A percentile compares a stretch with the other conserved stretches of the same genome.
Evolutionary conservation across 2,329 filamentous ascomycete genomes (phyloP).

Genomic region (Colletotrichum sidae): DNA sequence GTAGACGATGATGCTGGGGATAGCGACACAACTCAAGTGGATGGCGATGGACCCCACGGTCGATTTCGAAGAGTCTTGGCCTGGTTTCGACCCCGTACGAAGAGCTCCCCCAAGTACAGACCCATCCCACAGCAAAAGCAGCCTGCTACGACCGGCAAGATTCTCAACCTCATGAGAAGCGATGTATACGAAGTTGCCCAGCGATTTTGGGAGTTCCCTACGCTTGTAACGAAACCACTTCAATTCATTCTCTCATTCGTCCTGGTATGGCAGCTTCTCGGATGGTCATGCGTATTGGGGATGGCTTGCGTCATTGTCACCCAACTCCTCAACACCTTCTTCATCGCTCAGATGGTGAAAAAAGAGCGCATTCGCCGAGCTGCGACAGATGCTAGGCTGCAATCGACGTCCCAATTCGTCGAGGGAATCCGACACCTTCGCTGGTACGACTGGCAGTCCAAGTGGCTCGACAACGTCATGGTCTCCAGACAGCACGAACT

Average conservation of each 20-base stretch:
- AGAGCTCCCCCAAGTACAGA: constrained; percentile 36
- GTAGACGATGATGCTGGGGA: constrained; percentile 38
- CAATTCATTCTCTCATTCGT: constrained; percentile 79
- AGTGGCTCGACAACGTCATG: constrained; percentile 79
- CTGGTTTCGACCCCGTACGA: constrained; percentile 16
- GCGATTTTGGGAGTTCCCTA: constrained; percentile 87
- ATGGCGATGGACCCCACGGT: constrained; percentile 13
- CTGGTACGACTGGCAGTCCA: constrained; percentile 85
- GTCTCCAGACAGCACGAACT: constrained; percentile 76
- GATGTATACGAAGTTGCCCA: constrained; percentile 87
- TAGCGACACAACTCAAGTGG: constrained; percentile 28
- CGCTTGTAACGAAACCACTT: constrained; percentile 80
- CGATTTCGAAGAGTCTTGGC: constrained; percentile 19
- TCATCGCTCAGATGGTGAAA: constrained; percentile 74
- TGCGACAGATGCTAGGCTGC: constrained; percentile 81
- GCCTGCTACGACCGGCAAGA: constrained; percentile 87
- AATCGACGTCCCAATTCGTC: constrained; percentile 86
- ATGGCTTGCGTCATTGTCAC: constrained; percentile 76
- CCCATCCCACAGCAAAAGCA: constrained; percentile 51
- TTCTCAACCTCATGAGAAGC: constrained; percentile 85
- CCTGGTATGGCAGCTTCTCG: constrained; percentile 82
- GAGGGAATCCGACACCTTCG: constrained; percentile 84
- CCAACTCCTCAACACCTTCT: constrained; percentile 75
- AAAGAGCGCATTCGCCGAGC: constrained; percentile 78
- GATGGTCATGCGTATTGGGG: constrained; percentile 81